Evolutionary conservation across 2,329 filamentous ascomycete species (phyloP).

Genomic region (Cordyceps tenuipes): DNA sequence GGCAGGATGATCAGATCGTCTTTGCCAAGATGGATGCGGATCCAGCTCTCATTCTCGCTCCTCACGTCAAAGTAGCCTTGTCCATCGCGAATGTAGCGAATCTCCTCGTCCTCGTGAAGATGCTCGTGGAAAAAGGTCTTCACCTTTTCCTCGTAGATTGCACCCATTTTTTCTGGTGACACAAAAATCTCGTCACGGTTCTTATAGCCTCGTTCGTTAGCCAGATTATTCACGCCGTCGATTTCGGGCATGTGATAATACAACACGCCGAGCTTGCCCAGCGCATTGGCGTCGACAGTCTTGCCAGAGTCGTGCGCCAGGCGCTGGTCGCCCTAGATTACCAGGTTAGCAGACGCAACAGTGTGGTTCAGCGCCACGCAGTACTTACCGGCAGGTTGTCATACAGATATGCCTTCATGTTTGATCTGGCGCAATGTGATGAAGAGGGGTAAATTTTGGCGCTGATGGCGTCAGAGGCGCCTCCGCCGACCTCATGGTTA

Average conservation of each 20-base stretch:
- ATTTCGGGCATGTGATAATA: slow-evolving; percentile 63
- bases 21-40: slow-evolving; percentile 77
- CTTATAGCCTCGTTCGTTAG: slow-evolving; percentile 70
- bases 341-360: background rate
- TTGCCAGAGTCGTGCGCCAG: slow-evolving; percentile 79
- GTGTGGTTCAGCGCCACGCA: background rate
- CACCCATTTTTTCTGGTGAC: slow-evolving; percentile 77
- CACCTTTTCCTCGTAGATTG: slow-evolving; percentile 85
- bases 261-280: slow-evolving; percentile 68
- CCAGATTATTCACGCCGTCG: slow-evolving; percentile 63
- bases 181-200: slow-evolving; percentile 93
- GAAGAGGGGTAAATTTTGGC: background rate
- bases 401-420: slow-evolving; percentile 51
- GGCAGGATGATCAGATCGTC: slow-evolving; percentile 88
- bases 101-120: slow-evolving; percentile 97
- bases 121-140: slow-evolving; percentile 93
- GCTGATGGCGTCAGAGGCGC: slow-evolving; percentile 1
- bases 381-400: slow-evolving; percentile 44
- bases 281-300: slow-evolving; percentile 53
- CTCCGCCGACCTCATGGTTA: no score
- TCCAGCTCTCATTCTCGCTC: slow-evolving; percentile 75
- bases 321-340: slow-evolving; percentile 78
- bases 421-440: slow-evolving; percentile 15
- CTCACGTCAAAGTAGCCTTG: slow-evolving; percentile 91
- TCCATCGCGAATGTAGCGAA: slow-evolving; percentile 84